These are phyloP conservation scores for Sisymbrium altissimum DNA, from an alignment of 345 rosid genomes.

Conservation along the genomic window DNA sequence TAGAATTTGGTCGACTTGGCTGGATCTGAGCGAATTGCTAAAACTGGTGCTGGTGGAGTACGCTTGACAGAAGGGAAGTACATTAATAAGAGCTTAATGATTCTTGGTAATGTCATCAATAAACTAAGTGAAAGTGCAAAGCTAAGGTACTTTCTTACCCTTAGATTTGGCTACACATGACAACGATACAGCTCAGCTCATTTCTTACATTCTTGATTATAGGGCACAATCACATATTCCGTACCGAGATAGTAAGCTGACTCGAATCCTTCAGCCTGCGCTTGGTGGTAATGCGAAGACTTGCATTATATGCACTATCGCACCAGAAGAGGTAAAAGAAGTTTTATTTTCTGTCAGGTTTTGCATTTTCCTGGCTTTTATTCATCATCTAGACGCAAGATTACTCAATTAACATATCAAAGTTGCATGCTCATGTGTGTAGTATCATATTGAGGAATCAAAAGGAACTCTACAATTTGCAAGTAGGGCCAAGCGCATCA, in stretches of 20 bases:
- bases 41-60: constrained; percentile 93
- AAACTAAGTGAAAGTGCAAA: constrained; percentile 80
- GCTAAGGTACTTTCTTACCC: constrained; percentile 51
- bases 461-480: constrained; percentile 95
- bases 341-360: neutral
- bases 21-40: constrained; percentile 90
- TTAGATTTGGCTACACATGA: neutral
- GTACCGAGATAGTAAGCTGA: constrained; percentile 95
- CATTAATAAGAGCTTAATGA: constrained; percentile 95
- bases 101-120: constrained; percentile 94
- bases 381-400: neutral
- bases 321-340: constrained; percentile 91
- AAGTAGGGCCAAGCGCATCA: constrained; percentile 91
- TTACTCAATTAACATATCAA: neutral
- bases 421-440: neutral
- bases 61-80: constrained; percentile 90
- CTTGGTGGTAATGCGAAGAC: constrained; percentile 98
- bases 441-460: constrained; percentile 94
- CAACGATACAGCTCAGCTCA: constrained; percentile 10
- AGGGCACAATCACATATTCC: constrained; percentile 80
- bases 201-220: constrained; percentile 20
- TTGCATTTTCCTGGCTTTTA: neutral
- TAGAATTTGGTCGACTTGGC: constrained; percentile 96
- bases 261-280: constrained; percentile 97
- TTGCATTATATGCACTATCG: constrained; percentile 90